Conservation (phyloP, 495 filamentous ascomycete species). For the Niebla homalea region DNA sequence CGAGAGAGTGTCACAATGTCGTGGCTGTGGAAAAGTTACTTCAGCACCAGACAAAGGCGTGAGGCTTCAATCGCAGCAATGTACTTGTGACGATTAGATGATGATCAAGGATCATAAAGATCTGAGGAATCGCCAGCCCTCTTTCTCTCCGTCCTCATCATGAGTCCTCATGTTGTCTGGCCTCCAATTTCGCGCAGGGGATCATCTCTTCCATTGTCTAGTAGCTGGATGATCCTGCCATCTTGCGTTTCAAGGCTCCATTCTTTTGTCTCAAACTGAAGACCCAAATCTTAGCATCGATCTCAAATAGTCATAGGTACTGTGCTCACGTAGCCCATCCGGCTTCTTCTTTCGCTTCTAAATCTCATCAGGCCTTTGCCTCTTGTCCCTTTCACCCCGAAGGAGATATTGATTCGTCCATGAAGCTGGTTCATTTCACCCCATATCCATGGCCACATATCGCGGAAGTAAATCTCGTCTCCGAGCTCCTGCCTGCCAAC, state of each 20-base stretch:
- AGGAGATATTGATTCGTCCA: constrained; percentile 76
- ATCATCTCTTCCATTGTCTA: constrained; percentile 32
- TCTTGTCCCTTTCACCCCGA: constrained; percentile 75
- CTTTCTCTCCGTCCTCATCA: too few relatives aligned
- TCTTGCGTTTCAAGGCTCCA: constrained; percentile 61
- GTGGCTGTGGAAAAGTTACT: too few relatives aligned
- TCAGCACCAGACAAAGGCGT: too few relatives aligned
- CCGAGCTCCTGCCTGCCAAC: constrained; percentile 64
- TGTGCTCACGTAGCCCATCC: constrained; percentile 55
- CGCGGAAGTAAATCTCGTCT: constrained; percentile 83
- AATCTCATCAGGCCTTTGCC: constrained; percentile 65
- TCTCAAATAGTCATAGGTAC: not conserved
- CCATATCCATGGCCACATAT: constrained; percentile 82
- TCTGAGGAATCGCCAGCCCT: too few relatives aligned
- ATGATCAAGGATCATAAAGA: too few relatives aligned
- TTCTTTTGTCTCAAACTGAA: constrained; percentile 57
- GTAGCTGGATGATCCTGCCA: constrained; percentile 49
- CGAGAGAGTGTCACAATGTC: too few relatives aligned
- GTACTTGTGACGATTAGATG: too few relatives aligned
- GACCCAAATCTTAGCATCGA: not conserved
- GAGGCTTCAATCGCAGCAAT: too few relatives aligned
- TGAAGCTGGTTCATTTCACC: constrained; percentile 91
- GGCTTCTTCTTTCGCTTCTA: constrained; percentile 54
- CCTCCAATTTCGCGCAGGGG: constrained; percentile 8
- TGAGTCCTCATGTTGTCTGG: not conserved